Base-by-base conservation (phyloP, 768 basidiomycete species). In the Podaxis carcinomalis region DNA sequence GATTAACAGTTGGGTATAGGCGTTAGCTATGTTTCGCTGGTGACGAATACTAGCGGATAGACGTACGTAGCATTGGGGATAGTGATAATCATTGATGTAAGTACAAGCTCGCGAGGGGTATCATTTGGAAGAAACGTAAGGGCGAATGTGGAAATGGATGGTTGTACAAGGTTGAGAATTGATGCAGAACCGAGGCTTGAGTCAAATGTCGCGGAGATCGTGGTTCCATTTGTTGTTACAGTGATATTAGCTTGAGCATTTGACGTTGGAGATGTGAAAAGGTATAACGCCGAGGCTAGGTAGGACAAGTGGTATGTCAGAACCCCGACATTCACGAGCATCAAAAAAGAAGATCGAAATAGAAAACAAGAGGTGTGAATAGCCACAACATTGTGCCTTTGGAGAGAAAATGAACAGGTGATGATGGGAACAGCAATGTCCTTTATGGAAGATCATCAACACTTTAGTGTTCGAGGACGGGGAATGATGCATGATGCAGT, bases 221-320 rank as follows among this genome's bases (percentile, higher is more conserved):
- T 66, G 1, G 62, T 66, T 14, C 64, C 69, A 47, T 75, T 68
- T n/a, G 78, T 73, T 4, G 81, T 78, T 32, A 83, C 62, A 1
- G 83, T 82, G 37, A 86, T 69, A 62, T 85, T 84, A 60, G 80
- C 71, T 19, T 77, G 80, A 2, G 84, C 83, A 59, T 82, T 83
- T 4, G 84, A 83, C 1, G 68, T 64, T 11, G 73, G 55, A 1
- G 79, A 78, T 11, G 59, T 35, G 39, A 46, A 51, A 16, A 50
- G 40, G 23, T 40, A 19, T 47, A 57, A 50, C 13, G 56, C 56
- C 28, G 56, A 57, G 10, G 44, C 56, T 57, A 57, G 19, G 44
- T 16, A 39, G 39, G 23, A n/a, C 10, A 36, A 25, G 16, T 2
- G 2, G 21, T 23, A 14, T 23, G 46, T 57, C 32, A 50, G 44